Conservation (phyloP, 192 early-diverging fungal genomes). For the Rhizophagus clarus region DNA sequence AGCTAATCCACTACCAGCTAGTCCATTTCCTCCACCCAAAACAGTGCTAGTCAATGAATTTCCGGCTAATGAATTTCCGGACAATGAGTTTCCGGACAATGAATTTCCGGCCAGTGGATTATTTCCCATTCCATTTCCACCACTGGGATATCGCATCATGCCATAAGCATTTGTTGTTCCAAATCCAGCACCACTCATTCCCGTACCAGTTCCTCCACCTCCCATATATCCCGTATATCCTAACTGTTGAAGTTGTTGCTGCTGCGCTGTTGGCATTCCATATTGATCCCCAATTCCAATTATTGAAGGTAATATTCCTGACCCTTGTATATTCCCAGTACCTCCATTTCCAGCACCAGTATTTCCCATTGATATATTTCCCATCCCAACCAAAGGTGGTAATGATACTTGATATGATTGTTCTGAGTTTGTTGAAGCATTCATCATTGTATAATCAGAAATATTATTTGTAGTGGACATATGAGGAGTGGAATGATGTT, state of each 20-base stretch:
- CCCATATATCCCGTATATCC: slow-evolving; percentile 13
- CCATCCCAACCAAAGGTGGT: slow-evolving; percentile 12
- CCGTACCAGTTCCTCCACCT: background rate
- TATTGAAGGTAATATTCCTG: background rate
- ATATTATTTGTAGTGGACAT: background rate
- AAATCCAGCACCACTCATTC: slow-evolving; percentile 8
- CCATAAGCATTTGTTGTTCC: background rate
- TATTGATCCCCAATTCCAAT: slow-evolving; percentile 11
- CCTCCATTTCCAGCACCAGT: background rate
- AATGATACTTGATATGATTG: slow-evolving; percentile 13
- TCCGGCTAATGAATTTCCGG: background rate
- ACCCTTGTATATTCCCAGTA: background rate
- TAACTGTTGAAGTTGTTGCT: slow-evolving; percentile 14
- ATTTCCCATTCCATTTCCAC: background rate
- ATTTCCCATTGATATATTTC: slow-evolving; percentile 1
- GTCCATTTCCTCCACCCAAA: background rate
- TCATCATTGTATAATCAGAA: slow-evolving; percentile 8
- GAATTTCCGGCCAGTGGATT: background rate
- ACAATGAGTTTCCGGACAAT: background rate
- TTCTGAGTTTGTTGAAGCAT: background rate
- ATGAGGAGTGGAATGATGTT: background rate
- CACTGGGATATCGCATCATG: slow-evolving; percentile 16
- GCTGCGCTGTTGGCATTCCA: background rate
- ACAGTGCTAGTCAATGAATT: background rate
- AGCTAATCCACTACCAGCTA: background rate